Evolutionary conservation across 768 basidiomycete genomes (phyloP).

Genomic region (Russula virescens): DNA sequence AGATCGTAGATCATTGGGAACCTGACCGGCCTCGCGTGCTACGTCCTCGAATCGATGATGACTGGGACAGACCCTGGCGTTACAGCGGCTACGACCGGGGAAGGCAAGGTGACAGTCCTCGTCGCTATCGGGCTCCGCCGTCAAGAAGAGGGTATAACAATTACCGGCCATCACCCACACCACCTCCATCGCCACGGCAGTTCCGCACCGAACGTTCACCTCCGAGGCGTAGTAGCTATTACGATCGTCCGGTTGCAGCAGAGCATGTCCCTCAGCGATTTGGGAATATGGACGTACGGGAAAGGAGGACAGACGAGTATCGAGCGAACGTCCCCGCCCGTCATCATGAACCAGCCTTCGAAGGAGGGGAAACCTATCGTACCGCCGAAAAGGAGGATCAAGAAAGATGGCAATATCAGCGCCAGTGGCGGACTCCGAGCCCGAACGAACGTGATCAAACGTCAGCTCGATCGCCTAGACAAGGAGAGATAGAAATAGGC

Average conservation of each 20-base stretch:
- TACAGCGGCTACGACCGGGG: not conserved
- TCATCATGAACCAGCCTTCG: not conserved
- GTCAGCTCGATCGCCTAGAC: not conserved
- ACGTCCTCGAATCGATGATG: not conserved
- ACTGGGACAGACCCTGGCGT: not conserved
- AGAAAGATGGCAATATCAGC: not conserved
- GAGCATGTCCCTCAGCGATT: not conserved
- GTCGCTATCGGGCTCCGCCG: not conserved
- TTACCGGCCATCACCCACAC: not conserved
- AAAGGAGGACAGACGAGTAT: not conserved
- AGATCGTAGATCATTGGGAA: not conserved
- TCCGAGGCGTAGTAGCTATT: not conserved
- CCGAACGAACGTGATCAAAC: not conserved
- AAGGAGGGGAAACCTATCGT: not conserved
- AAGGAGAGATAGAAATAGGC: conserved; percentile 1
- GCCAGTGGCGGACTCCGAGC: not conserved
- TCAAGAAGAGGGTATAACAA: not conserved
- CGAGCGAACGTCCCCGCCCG: not conserved
- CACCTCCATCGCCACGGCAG: conserved; percentile 6
- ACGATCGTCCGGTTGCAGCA: not conserved
- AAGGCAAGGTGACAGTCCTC: not conserved
- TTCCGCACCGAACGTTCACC: not conserved
- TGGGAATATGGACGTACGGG: not conserved
- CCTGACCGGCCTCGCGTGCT: not conserved
- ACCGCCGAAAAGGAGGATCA: not conserved